Evolutionary conservation across 768 basidiomycete species (phyloP), one percentile per base, ranked within the genome.

Genomic region (Leccinum broughii): DNA sequence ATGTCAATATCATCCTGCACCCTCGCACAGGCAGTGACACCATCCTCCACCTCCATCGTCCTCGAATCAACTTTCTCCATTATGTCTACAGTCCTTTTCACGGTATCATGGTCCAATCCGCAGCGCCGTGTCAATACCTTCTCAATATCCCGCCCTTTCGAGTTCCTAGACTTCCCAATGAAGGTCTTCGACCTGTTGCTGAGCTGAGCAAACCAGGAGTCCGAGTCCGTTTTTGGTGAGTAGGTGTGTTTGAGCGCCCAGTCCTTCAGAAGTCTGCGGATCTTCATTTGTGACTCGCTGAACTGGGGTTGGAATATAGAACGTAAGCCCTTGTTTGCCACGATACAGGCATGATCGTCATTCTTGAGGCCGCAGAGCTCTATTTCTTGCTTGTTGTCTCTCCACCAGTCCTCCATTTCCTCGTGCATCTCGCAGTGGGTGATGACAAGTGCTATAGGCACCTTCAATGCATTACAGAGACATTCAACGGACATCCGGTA

Each of bases 361-460:
- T 66, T 71, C 37, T 54, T 54, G 58, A 76, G 69, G 8, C 68
- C 67, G n/a, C 66, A 64, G 37, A 41, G 35, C 5, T 50, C 35
- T 26, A 76, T 69, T 15, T 39, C 50, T 67, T 34, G 58, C 75
- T 76, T 46, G n/a, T n/a, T n/a, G n/a, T n/a, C n/a, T n/a, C n/a
- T 20, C 75, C 75, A 76, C 75, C 76, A 76, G n/a, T 61, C n/a
- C n/a, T n/a, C n/a, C n/a, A n/a, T n/a, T n/a, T n/a, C n/a, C n/a
- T n/a, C n/a, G n/a, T n/a, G n/a, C n/a, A n/a, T n/a, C n/a, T 78
- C 79, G 20, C 80, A 70, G 14, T 77, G 74, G 3, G 77, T 80
- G 41, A 80, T 66, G 24, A 26, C 24, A 26, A 26, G 24, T 26
- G 24, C 24, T 26, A 26, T 26, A 3, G 24, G 24, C 24, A 26